Evolutionary conservation across 768 basidiomycete species (phyloP).

Genomic region (Panellus pusillus): DNA sequence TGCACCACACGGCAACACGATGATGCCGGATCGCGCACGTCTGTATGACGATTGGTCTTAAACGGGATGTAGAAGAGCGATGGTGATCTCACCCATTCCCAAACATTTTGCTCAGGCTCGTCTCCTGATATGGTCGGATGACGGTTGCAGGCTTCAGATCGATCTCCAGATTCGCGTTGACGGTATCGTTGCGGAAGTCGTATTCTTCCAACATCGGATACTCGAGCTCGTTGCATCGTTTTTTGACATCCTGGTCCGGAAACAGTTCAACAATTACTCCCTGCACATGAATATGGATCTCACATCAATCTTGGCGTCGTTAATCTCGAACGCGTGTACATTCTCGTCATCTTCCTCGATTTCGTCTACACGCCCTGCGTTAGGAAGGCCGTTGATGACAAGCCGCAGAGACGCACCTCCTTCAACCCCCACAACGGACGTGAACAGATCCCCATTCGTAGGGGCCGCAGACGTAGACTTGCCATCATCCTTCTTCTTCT

Average conservation of each 20-base stretch:
- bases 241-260: conserved; percentile 78
- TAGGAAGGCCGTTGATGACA: not conserved
- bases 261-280: not conserved
- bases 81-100: conserved; percentile 79
- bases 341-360: conserved; percentile 97
- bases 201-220: conserved; percentile 99
- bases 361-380: conserved; percentile 61
- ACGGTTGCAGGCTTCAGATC: conserved; percentile 98
- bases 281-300: conserved; percentile 22
- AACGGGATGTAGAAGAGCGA: conserved; percentile 2
- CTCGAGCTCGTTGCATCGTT: conserved; percentile 93
- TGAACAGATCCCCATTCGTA: conserved; percentile 83
- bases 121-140: conserved; percentile 98
- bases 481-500: conserved; percentile 63
- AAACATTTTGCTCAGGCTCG: conserved; percentile 98
- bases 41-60: conserved; percentile 40
- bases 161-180: conserved; percentile 96
- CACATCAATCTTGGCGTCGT: conserved; percentile 85
- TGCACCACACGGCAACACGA: conserved; percentile 96
- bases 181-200: conserved; percentile 95
- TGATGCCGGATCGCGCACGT: conserved; percentile 96
- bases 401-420: conserved; percentile 51
- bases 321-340: conserved; percentile 96
- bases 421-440: conserved; percentile 95
- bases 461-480: conserved; percentile 30